Evolutionary conservation across 169 alveolate species (phyloP), one percentile per base, ranked within the genome.

Genomic region (Babesia gibsoni): DNA sequence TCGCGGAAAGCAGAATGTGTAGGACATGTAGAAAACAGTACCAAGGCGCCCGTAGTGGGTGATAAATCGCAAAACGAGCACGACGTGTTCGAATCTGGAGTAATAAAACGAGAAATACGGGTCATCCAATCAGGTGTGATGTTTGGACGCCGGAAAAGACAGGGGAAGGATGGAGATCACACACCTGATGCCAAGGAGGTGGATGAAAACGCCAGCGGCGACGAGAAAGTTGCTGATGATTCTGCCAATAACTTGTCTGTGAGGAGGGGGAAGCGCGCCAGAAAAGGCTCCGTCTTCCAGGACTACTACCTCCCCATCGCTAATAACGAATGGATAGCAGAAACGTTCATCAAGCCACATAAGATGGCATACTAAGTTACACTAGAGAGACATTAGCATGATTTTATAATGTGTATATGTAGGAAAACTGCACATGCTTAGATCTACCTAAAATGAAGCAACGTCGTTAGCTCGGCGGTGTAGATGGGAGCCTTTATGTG

Each of bases 251-350:
- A n/a, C n/a, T n/a, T n/a, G n/a, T n/a, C n/a, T 22, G 81, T 68
- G 9, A 12, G 81, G 10, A 10, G 65, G 39, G 84, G 63, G 35
- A 45, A 64, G 32, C 25, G 69, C 3, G 30, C 22, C 30, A 74
- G 72, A 27, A 48, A 61, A 52, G 58, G 23, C 30, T 12, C 59
- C 52, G 45, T 61, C n/a, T 52, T 64, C 64, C 84, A 74, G 35
- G 80, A 74, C 35, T 74, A 70, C 25, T 65, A 42, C 52, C 39
- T 67, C 45, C 82, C 86, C 1, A 58, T 52, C 66, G 50, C 80
- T 5, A 57, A 58, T 14, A 67, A 77, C 53, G 86, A 77, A 14
- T 66, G 86, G 81, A 48, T 77, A 6, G 36, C 75, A 32, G 81
- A 77, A 18, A 64, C 65, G 30, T 46, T 53, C 36, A 49, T 66